Evolutionary conservation across 805 yeast genomes (phyloP), one percentile per base, ranked within the genome.

Genomic region (Nakazawaea populi): DNA sequence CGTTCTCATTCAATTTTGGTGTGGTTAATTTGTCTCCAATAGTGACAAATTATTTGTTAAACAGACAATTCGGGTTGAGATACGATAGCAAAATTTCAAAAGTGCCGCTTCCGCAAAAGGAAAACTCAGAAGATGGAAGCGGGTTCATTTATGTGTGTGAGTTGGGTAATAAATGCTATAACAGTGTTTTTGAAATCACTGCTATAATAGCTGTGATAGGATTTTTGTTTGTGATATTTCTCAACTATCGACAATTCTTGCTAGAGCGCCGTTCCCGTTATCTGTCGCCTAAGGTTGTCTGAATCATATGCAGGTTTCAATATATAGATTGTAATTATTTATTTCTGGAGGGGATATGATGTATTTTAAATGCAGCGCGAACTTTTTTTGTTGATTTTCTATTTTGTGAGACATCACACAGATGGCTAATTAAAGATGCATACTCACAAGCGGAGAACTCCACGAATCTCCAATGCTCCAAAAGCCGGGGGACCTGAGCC

Each of bases 1-100:
- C 77, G 48, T 85, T 86, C 58, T 77, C 87, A 6, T 80, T 77
- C 56, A 85, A 85, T 59, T 87, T 90, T 88, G 95, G 95, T 0
- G 61, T 82, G 36, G 74, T 85, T 27, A 81, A 83, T 9, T 60
- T 84, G 48, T 80, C 90, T 0, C 91, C 94, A 1, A 75, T 84
- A 12, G 55, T 82, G 0, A 80, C 87, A 1, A 77, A 85, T 39
- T 77, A 78, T 55, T 66, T 76, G 52, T 74, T 87, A 55, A 85
- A 88, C 42, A 71, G 74, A 49, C 63, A 82, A 40, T 83, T 86
- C 65, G 94, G 94, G 9, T 60, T 67, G 28, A 72, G 76, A 32
- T 87, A 82, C 63, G 95, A 87, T 61, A 64, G 72, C 4, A 64
- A 78, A 46, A 51, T 55, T 4, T 51, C 56, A 29, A 43, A 48